These are phyloP conservation scores for Comarum palustre DNA, from an alignment of 306 rosid species.

Conservation along the genomic window DNA sequence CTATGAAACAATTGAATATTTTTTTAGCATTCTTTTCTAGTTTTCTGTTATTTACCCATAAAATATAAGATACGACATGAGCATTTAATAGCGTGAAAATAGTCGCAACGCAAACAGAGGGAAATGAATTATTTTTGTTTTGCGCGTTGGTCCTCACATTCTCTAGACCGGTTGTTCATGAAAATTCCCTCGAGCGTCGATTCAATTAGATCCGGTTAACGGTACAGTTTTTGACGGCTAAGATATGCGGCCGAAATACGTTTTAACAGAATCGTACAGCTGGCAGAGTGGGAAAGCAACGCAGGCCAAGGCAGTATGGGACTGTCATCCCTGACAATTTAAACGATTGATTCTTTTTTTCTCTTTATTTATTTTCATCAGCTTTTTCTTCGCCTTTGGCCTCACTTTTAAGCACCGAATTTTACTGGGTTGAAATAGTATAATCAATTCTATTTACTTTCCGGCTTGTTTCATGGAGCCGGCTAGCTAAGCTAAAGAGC, in stretches of 20 bases:
- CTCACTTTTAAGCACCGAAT: conserved; percentile 12
- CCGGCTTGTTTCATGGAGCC: conserved; percentile 8
- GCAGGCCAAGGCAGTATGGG: background rate
- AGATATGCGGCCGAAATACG: background rate
- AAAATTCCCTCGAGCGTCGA: background rate
- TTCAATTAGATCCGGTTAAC: background rate
- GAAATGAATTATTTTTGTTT: too few relatives aligned
- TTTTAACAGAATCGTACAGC: background rate
- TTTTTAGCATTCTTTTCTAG: too few relatives aligned
- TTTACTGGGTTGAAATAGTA: conserved; percentile 1
- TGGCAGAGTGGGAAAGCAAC: background rate
- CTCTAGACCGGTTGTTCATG: background rate
- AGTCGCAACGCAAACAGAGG: too few relatives aligned
- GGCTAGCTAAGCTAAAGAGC: background rate
- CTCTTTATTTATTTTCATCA: background rate
- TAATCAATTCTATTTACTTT: conserved; percentile 1
- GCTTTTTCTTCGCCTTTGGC: background rate
- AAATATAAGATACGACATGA: too few relatives aligned
- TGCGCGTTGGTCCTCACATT: too few relatives aligned
- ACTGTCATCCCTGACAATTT: background rate
- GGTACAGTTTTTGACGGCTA: background rate
- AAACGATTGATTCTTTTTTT: background rate
- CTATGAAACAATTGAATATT: too few relatives aligned
- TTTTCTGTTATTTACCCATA: too few relatives aligned
- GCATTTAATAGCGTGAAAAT: too few relatives aligned